phyloP scores from a whole-genome alignment of 2,329 filamentous ascomycete genomes.

The Neopestalotiopsis sp. region DNA sequence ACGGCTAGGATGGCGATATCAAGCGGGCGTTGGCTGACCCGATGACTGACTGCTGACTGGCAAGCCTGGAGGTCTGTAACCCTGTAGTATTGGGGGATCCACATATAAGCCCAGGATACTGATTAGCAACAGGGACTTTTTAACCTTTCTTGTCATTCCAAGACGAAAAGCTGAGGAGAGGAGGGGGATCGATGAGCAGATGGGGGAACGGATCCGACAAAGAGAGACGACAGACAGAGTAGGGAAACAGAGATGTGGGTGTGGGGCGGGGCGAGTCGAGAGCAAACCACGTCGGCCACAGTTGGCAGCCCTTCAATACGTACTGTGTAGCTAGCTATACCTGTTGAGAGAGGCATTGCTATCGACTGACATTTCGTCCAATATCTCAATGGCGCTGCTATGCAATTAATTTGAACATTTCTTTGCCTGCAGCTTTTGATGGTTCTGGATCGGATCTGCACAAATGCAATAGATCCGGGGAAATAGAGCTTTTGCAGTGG shows the following conservation, averaged over 20 bases:
- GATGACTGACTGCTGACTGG: slow-evolving; percentile 28
- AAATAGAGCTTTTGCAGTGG: background rate
- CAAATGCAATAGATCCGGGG: too few species aligned
- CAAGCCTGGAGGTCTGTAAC: slow-evolving; percentile 32
- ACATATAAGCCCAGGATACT: slow-evolving; percentile 29
- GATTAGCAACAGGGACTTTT: slow-evolving; percentile 37
- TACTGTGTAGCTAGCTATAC: background rate
- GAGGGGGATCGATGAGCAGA: slow-evolving; percentile 22
- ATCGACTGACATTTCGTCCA: background rate
- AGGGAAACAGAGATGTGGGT: slow-evolving; percentile 16
- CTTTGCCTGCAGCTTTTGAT: background rate
- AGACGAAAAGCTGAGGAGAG: slow-evolving; percentile 26
- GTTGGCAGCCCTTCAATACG: background rate
- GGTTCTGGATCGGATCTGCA: too few species aligned
- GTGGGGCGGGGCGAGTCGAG: slow-evolving; percentile 23
- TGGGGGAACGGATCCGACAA: slow-evolving; percentile 21
- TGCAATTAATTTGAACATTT: background rate
- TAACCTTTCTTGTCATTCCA: slow-evolving; percentile 21
- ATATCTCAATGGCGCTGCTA: background rate
- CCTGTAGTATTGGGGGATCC: slow-evolving; percentile 24
- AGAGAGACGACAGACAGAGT: slow-evolving; percentile 28
- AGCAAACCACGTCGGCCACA: slow-evolving; percentile 21
- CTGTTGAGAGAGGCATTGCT: background rate
- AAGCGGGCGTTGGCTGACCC: slow-evolving; percentile 32
- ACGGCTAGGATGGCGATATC: slow-evolving; percentile 28